A percentile compares a stretch with the other conserved stretches of the same genome.
Evolutionary conservation across 2,329 filamentous ascomycete genomes (phyloP).

Genomic region (Onygenales sp.): DNA sequence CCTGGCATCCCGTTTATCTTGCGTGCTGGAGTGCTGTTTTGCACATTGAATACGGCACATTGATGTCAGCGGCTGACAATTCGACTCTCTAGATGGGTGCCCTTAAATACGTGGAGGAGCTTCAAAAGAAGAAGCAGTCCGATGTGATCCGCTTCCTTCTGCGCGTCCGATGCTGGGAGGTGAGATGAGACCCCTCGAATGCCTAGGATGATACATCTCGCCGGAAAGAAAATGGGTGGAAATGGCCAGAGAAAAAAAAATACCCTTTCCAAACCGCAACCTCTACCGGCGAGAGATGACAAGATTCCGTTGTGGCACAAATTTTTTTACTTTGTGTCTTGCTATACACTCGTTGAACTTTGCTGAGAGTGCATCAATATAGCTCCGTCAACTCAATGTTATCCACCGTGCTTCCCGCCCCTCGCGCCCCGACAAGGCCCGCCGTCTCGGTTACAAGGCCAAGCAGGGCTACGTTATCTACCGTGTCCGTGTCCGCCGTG

Average conservation of each 20-base stretch:
- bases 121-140: constrained; percentile 99
- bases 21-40: neutral
- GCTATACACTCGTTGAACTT: constrained; percentile 99
- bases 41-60: neutral
- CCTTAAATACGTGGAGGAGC: constrained; percentile 99
- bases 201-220: constrained; percentile 1
- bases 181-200: constrained; percentile 50
- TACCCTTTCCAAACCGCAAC: neutral
- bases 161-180: constrained; percentile 99
- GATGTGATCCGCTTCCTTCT: constrained; percentile 99
- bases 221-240: neutral
- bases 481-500: constrained; percentile 94
- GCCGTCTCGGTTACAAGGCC: constrained; percentile 99
- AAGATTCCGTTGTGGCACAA: constrained; percentile 35
- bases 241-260: neutral
- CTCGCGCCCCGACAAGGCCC: constrained; percentile 98
- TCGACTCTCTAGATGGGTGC: constrained; percentile 70
- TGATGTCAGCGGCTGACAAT: neutral
- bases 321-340: constrained; percentile 43
- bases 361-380: constrained; percentile 99
- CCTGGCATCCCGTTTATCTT: neutral
- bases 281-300: constrained; percentile 25
- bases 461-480: constrained; percentile 99
- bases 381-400: constrained; percentile 99
- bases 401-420: constrained; percentile 98